These are phyloP conservation scores for Tulasnella sp. DNA, from an alignment of 768 basidiomycete species.

Conservation along the genomic window DNA sequence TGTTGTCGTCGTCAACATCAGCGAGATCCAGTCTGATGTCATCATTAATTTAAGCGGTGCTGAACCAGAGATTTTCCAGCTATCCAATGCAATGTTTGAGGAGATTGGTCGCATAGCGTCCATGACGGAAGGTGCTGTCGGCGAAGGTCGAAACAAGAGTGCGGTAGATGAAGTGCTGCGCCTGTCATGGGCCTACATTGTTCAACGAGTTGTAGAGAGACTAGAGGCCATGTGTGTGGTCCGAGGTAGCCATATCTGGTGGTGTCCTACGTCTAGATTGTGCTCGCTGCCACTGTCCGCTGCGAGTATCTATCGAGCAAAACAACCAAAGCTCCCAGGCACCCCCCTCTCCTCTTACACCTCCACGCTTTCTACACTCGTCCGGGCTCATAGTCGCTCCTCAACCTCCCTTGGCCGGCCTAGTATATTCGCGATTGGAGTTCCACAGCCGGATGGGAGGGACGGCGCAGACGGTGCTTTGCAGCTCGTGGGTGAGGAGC, in stretches of 20 bases:
- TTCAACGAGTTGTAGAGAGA: conserved; percentile 8
- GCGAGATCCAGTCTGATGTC: conserved; percentile 6
- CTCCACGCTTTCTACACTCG: too few species aligned
- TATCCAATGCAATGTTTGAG: neutral
- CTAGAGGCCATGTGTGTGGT: neutral
- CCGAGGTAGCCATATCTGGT: conserved; percentile 5
- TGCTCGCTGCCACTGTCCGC: conserved; percentile 14
- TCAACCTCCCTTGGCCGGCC: too few species aligned
- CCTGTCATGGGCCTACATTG: conserved; percentile 4
- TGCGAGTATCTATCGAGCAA: neutral
- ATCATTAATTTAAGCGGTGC: conserved; percentile 3
- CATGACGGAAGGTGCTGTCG: neutral
- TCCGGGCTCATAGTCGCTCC: too few species aligned
- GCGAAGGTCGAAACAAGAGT: neutral
- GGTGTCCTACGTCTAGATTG: neutral
- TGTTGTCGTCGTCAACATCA: conserved; percentile 12
- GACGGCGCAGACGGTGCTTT: too few species aligned
- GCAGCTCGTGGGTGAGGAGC: too few species aligned
- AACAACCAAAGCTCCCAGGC: too few species aligned
- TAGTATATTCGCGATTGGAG: too few species aligned
- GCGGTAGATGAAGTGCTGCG: neutral
- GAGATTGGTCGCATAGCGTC: neutral
- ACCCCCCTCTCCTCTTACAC: too few species aligned
- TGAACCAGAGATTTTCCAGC: neutral
- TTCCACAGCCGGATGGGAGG: too few species aligned